A percentile compares a stretch with the other conserved stretches of the same genome.
Conservation (phyloP, 208 protist genomes). For the Porcisia deanei region DNA sequence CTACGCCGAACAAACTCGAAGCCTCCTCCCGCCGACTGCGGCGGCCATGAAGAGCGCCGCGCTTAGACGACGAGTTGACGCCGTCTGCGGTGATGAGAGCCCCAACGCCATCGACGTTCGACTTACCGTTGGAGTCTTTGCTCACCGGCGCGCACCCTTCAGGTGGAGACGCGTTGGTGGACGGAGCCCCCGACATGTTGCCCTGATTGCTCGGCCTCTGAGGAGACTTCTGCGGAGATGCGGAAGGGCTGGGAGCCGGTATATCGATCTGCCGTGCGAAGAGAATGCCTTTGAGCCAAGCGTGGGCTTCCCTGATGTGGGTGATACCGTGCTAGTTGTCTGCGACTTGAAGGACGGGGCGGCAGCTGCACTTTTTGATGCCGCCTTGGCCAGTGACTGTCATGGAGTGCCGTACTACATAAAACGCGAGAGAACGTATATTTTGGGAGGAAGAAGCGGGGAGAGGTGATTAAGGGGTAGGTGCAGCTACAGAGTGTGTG, state of each 20-base stretch:
- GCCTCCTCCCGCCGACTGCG: constrained; percentile 9
- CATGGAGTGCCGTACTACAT: neutral
- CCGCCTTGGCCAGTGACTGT: neutral
- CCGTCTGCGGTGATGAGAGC: neutral
- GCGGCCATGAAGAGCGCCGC: constrained; percentile 1
- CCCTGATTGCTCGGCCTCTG: neutral
- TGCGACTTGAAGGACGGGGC: neutral
- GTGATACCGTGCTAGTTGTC: neutral
- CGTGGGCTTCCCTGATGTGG: neutral
- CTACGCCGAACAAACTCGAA: constrained; percentile 20
- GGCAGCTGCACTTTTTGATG: neutral
- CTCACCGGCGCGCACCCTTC: neutral
- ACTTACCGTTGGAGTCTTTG: neutral
- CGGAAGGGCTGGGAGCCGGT: neutral
- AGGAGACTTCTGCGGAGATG: neutral
- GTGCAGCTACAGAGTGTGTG: neutral
- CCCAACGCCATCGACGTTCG: neutral
- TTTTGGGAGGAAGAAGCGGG: too few species aligned
- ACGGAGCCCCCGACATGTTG: neutral
- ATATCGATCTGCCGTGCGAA: neutral
- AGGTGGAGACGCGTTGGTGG: neutral
- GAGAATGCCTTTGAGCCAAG: neutral
- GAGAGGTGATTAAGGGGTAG: neutral
- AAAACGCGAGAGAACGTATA: neutral
- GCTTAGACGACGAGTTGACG: neutral